Evolutionary conservation across 2,329 filamentous ascomycete genomes (phyloP), one percentile per base, ranked within the genome.

Genomic region (Sordariomycetes sp.): DNA sequence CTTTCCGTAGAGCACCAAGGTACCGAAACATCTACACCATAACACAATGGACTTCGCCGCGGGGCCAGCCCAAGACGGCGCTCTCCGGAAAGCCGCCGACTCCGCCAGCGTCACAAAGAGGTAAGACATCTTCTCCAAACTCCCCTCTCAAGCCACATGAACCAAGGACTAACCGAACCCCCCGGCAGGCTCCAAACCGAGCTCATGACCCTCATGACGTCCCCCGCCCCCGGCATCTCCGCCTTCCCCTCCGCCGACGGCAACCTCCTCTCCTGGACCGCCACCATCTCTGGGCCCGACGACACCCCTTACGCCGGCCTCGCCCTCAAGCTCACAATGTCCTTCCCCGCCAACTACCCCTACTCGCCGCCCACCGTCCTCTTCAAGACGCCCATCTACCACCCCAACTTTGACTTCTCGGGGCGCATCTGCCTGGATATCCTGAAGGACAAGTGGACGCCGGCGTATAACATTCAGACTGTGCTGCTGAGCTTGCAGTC

Each of bases 341-440:
- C 84, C 53, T 99, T 97, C 73, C 90, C 92, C 10, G 77, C 81
- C 65, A 96, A 92, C 75, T 99, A 99, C 69, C 94, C 94, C 10
- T 96, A 96, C 70, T 82, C 86, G 1, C 83, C 94, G 24, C 94
- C 94, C 0, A 90, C 87, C 2, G 94, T 99, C 20, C 80, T 96
- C 59, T 99, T 96, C 84, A 95, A 91, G 77, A 99, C 95, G 7
- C 94, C 94, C 42, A 96, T 99, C 73, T 99, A 97, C 78, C 94
- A 99, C 72, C 94, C 94, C 57, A 99, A 99, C 66, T 89, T 99
- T 64, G 94, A 99, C 74, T 96, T 99, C 75, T 91, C 88, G 3
- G 94, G 94, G 48, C 83, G 94, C 58, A 99, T 99, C 72, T 99
- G 94, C 71, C 79, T 99, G 60, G 95, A 99, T 68, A 99, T 99